Evolutionary conservation across 2,329 filamentous ascomycete genomes (phyloP), one percentile per base, ranked within the genome.

Genomic region (Trematosphaeria pertusa): DNA sequence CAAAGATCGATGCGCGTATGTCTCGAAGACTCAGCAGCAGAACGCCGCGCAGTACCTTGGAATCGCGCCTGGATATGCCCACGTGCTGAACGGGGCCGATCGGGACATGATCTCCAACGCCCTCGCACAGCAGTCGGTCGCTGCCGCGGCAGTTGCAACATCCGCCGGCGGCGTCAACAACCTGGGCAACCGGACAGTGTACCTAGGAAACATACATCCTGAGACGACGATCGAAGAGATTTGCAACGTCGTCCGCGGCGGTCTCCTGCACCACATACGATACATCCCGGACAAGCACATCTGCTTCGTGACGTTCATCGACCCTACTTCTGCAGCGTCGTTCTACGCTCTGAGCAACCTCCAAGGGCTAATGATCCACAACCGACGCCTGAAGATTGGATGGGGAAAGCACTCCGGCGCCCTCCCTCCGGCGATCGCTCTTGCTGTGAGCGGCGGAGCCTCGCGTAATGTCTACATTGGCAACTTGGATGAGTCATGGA

Each of bases 251-350:
- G 94, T 99, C 41, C 86, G 94, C 56, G 94, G 94, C 48, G 94
- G 94, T 62, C 83, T 99, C 57, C 81, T 99, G 63, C 94, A 99
- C 73, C 94, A 99, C 73, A 96, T 99, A 73, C 91, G 94, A 61
- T 99, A 97, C 76, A 99, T 99, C 63, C 94, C 94, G 5, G 94
- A 99, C 78, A 99, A 99, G 84, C 94, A 99, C 76, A 99, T 99
- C 62, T 99, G 94, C 81, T 99, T 99, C 69, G 94, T 99, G 46
- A 99, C 94, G 1, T 99, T 99, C 75, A 97, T 99, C 72, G 94
- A 99, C 68, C 94, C 94, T 7, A 99, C 94, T 18, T 95, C 94
- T 3, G 94, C 94, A 18, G 94, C 94, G 31, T 97, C 93, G 1
- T 99, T 99, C 79, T 99, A 97, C 65, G 94, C 94, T 32, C 79